Base-by-base conservation (phyloP, 768 basidiomycete genomes). In the Collybiopsis luxurians region DNA sequence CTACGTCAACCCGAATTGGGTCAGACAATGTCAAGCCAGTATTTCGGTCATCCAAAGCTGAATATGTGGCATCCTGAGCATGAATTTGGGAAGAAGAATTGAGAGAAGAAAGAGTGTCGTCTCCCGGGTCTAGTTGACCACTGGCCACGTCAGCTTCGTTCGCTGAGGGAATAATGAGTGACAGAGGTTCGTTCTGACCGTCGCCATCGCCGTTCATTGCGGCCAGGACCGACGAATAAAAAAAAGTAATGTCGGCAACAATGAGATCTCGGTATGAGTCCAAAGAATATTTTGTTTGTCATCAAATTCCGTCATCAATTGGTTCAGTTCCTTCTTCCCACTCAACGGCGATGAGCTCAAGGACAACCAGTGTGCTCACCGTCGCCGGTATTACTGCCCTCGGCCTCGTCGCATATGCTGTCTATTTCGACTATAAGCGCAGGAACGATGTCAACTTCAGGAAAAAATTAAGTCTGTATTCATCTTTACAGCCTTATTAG, bases 341-440 rank as follows among this genome's bases (percentile, higher is more conserved):
- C 28, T 28, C 23, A 28, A 53, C 59, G 30, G 48, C 66, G 65
- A 79, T 76, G 75, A 70, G 69, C 66, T 73, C 69, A 58, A 71
- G 73, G 63, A 67, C 73, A 52, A 67, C 65, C 49, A 73, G 69
- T 54, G 65, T 74, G 57, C 69, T 81, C 65, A 73, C 78, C 51
- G 69, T 79, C 63, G 78, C 79, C 26, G 75, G 75, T 34, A 69
- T 78, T 63, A 75, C 79, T 38, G 79, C 86, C 21, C 80, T 82
- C 43, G 79, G 85, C 45, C 64, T 86, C 38, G 71, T 90, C 34
- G 92, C 86, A 23, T 98, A 98, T 71, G 93, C 90, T 28, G 80
- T 84, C 53, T 98, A 94, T 74, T 99, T 98, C 66, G 97, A 99
- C 79, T 87, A 96, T 77, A 91, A 83, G 76, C 87, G 97, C 51